A percentile compares a stretch with the other conserved stretches of the same genome.
These are phyloP conservation scores for Chrysoporthe puriensis DNA, from an alignment of 2,329 filamentous ascomycete species.

Conservation along the genomic window DNA sequence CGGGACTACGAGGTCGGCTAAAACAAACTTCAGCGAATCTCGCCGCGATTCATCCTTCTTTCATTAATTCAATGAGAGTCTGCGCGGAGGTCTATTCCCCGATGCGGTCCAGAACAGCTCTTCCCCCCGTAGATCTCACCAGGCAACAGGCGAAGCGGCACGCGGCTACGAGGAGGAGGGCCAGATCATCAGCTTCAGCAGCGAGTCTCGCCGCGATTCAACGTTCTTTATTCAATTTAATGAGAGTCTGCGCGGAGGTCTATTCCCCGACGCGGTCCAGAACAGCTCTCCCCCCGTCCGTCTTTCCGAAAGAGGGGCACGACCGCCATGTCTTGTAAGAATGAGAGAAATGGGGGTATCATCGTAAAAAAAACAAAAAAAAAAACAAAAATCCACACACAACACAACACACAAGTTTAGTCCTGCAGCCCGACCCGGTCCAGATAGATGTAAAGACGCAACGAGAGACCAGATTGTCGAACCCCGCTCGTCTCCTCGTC, in stretches of 20 bases:
- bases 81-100: constrained; percentile 9
- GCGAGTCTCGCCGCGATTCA: not conserved
- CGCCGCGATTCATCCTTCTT: not conserved
- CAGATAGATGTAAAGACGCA: constrained; percentile 13
- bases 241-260: constrained; percentile 13
- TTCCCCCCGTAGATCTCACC: not conserved
- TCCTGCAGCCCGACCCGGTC: constrained; percentile 14
- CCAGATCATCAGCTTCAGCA: not conserved
- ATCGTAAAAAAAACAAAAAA: constrained; percentile 13
- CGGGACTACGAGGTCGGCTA: not conserved
- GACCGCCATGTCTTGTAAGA: constrained; percentile 19
- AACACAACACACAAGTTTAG: constrained; percentile 4
- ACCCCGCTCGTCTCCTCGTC: not conserved
- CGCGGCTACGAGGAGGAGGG: not conserved
- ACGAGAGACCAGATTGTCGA: constrained; percentile 7
- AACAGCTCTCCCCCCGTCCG: not conserved
- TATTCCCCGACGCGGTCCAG: constrained; percentile 3
- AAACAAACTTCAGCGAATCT: not conserved
- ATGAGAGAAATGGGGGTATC: constrained; percentile 22
- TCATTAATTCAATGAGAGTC: constrained; percentile 10
- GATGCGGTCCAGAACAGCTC: not conserved
- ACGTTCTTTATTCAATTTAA: not conserved
- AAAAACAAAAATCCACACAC: not conserved
- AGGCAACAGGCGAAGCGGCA: not conserved
- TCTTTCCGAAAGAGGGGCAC: not conserved